These are phyloP conservation scores for Bryoerythrophyllum caledonicum DNA, from an alignment of 225 moss, liverwort and hornwort species.

Conservation along the genomic window DNA sequence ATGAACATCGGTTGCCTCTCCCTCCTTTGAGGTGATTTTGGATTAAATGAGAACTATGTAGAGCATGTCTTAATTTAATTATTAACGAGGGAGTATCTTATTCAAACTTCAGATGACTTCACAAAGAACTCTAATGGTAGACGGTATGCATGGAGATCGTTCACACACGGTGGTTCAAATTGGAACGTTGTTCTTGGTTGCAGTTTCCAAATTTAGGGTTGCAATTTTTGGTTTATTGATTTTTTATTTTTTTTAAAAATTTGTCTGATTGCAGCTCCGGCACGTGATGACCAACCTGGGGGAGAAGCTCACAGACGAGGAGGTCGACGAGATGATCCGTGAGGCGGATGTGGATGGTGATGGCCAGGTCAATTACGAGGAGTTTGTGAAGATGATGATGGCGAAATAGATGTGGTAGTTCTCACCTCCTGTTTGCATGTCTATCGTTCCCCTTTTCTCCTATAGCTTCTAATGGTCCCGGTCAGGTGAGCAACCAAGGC, in stretches of 20 bases:
- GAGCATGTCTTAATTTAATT: too few species aligned
- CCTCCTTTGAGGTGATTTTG: too few species aligned
- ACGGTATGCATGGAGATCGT: neutral
- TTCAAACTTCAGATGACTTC: too few species aligned
- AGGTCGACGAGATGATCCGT: conserved; percentile 93
- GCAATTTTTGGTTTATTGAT: too few species aligned
- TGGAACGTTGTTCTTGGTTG: conserved; percentile 49
- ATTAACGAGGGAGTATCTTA: too few species aligned
- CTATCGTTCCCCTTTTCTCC: neutral
- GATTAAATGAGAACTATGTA: too few species aligned
- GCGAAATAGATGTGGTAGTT: conserved; percentile 54
- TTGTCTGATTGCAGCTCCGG: conserved; percentile 49
- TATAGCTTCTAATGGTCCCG: conserved; percentile 16
- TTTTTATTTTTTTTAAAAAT: too few species aligned
- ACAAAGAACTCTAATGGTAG: neutral
- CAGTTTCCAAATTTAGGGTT: conserved; percentile 22
- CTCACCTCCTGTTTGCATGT: conserved; percentile 5
- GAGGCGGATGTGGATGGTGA: conserved; percentile 93
- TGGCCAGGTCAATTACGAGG: conserved; percentile 93
- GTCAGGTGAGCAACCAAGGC: conserved; percentile 26
- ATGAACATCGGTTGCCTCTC: too few species aligned
- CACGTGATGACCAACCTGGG: conserved; percentile 91
- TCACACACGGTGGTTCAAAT: conserved; percentile 37
- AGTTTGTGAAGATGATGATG: conserved; percentile 99
- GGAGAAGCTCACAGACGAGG: conserved; percentile 89